phyloP scores from a whole-genome alignment of 257 asterid species.

The Rehmannia glutinosa region DNA sequence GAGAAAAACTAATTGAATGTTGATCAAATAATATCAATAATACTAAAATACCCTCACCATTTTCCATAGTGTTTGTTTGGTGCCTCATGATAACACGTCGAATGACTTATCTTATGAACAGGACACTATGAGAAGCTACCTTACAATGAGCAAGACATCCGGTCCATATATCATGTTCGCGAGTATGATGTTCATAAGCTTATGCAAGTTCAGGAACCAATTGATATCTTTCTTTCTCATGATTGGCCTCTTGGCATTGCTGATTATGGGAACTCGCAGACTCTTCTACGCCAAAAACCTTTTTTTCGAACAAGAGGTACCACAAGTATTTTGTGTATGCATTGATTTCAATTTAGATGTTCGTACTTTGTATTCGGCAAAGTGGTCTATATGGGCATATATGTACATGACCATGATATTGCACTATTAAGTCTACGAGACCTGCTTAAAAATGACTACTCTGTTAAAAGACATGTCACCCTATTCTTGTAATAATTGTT shows the following conservation, averaged over 20 bases:
- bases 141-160: constrained; percentile 65
- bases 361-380: background rate
- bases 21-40: too few species aligned
- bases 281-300: constrained; percentile 66
- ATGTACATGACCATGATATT: background rate
- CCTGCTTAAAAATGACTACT: too few species aligned
- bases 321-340: background rate
- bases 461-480: too few species aligned
- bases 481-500: too few species aligned
- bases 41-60: too few species aligned
- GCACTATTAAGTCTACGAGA: too few species aligned
- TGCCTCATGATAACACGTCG: background rate
- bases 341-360: background rate
- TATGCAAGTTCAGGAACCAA: constrained; percentile 89
- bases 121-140: constrained; percentile 92
- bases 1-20: too few species aligned
- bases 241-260: constrained; percentile 97
- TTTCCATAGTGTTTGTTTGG: constrained; percentile 13
- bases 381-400: background rate
- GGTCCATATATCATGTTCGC: constrained; percentile 92
- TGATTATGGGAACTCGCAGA: constrained; percentile 55
- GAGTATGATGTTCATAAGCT: constrained; percentile 91
- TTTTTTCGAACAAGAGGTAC: constrained; percentile 78
- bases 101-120: constrained; percentile 36
- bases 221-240: constrained; percentile 92